These are phyloP conservation scores for Schizonepeta tenuifolia DNA, from an alignment of 257 asterid genomes.

Conservation along the genomic window DNA sequence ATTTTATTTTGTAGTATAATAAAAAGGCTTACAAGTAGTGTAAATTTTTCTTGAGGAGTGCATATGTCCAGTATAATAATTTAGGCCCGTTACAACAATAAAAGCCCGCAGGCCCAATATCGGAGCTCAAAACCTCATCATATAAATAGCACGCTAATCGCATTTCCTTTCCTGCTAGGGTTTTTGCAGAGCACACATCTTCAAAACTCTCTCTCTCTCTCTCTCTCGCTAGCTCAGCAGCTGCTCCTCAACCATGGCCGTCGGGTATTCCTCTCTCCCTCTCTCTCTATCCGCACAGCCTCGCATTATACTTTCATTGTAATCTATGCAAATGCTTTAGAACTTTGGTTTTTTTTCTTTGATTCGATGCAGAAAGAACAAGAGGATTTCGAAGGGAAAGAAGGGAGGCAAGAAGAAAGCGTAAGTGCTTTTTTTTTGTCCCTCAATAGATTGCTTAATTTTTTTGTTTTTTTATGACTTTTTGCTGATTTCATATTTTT, in stretches of 20 bases:
- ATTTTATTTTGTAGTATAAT: too few species aligned
- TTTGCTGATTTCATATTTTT: background rate
- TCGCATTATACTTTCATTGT: background rate
- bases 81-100: background rate
- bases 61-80: too few species aligned
- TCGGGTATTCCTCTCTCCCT: slow-evolving; percentile 42
- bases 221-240: slow-evolving; percentile 21
- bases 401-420: slow-evolving; percentile 73
- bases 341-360: background rate
- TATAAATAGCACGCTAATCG: background rate
- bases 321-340: background rate
- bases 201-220: background rate
- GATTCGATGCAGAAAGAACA: slow-evolving; percentile 53
- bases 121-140: background rate
- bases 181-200: slow-evolving; percentile 34
- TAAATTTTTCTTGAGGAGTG: too few species aligned
- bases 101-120: background rate
- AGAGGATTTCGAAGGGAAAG: slow-evolving; percentile 74
- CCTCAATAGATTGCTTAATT: background rate
- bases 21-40: too few species aligned
- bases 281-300: background rate
- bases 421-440: slow-evolving; percentile 37
- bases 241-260: slow-evolving; percentile 45
- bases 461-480: background rate
- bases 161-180: slow-evolving; percentile 30